These are phyloP conservation scores for Sisymbrium irio DNA, from an alignment of 345 rosid genomes.

Conservation along the genomic window DNA sequence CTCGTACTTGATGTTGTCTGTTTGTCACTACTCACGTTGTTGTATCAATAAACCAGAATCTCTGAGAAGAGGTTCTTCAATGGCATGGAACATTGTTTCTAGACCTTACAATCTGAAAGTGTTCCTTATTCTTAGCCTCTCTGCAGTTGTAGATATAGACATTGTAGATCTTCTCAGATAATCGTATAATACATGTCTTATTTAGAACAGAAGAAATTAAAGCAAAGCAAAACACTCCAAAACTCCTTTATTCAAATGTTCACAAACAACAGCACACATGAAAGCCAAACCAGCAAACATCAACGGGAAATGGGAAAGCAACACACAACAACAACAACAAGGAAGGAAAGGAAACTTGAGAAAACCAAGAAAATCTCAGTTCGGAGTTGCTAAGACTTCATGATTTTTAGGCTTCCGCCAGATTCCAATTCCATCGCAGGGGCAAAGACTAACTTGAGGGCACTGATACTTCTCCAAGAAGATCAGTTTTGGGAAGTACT, in stretches of 20 bases:
- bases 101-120: neutral
- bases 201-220: neutral
- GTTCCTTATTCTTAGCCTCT: neutral
- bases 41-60: conserved; percentile 10
- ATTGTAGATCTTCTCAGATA: neutral
- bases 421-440: conserved; percentile 30
- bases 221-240: conserved; percentile 16
- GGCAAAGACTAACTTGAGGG: conserved; percentile 34
- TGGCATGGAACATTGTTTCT: neutral
- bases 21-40: neutral
- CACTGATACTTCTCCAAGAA: conserved; percentile 30
- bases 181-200: neutral
- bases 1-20: neutral
- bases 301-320: conserved; percentile 11
- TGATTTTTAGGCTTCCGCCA: conserved; percentile 6
- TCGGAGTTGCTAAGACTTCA: neutral
- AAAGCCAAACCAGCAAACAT: conserved; percentile 19
- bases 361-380: neutral
- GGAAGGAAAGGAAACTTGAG: neutral
- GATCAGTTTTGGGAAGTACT: conserved; percentile 14
- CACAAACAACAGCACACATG: conserved; percentile 14
- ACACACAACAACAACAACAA: neutral
- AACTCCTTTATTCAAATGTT: conserved; percentile 18
- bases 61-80: neutral
- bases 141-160: neutral